These are phyloP conservation scores for Thelonectria olida DNA, from an alignment of 2,329 filamentous ascomycete genomes.

Conservation along the genomic window DNA sequence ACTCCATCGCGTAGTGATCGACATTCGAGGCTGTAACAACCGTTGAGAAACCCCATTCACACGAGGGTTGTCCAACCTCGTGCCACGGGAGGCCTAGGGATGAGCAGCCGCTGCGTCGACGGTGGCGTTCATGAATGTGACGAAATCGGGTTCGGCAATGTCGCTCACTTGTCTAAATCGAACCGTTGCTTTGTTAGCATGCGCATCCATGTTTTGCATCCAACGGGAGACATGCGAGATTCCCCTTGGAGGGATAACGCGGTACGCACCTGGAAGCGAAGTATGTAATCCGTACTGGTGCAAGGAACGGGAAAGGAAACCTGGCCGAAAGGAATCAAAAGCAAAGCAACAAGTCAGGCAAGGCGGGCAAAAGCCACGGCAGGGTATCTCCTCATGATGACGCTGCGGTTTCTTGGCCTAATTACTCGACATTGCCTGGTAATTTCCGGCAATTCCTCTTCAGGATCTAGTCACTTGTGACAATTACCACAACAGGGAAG, in stretches of 20 bases:
- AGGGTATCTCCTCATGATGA: constrained; percentile 2
- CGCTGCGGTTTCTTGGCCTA: constrained; percentile 2
- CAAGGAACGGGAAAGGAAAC: neutral
- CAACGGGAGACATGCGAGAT: constrained; percentile 19
- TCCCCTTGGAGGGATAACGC: constrained; percentile 20
- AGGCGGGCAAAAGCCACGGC: neutral
- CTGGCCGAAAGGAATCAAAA: constrained; percentile 4
- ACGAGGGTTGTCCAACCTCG: neutral
- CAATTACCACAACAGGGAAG: constrained; percentile 25
- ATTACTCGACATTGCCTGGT: constrained; percentile 16
- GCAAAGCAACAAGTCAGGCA: neutral
- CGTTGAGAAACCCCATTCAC: constrained; percentile 16
- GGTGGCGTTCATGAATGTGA: constrained; percentile 16
- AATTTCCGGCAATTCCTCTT: constrained; percentile 27
- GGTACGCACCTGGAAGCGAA: neutral
- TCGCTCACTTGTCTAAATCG: neutral
- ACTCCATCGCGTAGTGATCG: constrained; percentile 35
- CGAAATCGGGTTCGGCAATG: neutral
- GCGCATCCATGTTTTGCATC: neutral
- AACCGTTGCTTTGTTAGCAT: neutral
- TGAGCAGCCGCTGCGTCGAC: constrained; percentile 19
- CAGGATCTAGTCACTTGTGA: constrained; percentile 14
- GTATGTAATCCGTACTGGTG: neutral
- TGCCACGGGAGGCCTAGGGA: constrained; percentile 1
- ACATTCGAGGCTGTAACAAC: constrained; percentile 29